These are phyloP conservation scores for Penicillium arizonense DNA, from an alignment of 495 filamentous ascomycete species.

Conservation along the genomic window DNA sequence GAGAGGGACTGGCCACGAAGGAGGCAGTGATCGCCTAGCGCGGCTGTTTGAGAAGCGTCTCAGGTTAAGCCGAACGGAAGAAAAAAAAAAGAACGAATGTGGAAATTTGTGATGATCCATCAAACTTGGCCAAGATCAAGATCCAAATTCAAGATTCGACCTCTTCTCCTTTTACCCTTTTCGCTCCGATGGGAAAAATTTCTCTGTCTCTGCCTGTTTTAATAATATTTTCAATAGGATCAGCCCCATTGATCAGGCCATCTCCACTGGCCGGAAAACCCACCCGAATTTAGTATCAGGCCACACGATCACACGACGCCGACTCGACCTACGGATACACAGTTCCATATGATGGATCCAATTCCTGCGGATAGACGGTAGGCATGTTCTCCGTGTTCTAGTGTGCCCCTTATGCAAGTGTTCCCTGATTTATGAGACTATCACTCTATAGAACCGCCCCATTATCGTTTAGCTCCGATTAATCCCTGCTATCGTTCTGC, in stretches of 20 bases:
- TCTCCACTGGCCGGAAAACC: constrained; percentile 1
- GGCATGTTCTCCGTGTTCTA: not conserved
- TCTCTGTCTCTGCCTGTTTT: not conserved
- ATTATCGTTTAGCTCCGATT: not conserved
- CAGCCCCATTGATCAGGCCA: constrained; percentile 17
- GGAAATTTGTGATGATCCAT: not conserved
- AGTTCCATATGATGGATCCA: not conserved
- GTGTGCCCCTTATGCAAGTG: constrained; percentile 1
- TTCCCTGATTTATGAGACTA: constrained; percentile 1
- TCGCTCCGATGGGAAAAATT: not conserved
- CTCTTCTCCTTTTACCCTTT: constrained; percentile 1
- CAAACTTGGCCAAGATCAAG: not conserved
- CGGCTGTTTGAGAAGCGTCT: constrained; percentile 21
- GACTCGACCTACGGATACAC: not conserved
- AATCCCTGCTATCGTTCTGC: not conserved
- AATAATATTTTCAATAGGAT: constrained; percentile 5
- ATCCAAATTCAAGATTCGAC: not conserved
- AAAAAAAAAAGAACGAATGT: not conserved
- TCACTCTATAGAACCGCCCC: not conserved
- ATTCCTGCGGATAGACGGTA: not conserved
- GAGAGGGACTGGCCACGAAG: constrained; percentile 7
- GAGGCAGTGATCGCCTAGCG: constrained; percentile 17
- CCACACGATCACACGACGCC: constrained; percentile 15
- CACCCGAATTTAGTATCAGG: constrained; percentile 10
- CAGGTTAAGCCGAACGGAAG: constrained; percentile 11